phyloP scores from a whole-genome alignment of 2,329 filamentous ascomycete species.

The Aurifilum marmelostoma region DNA sequence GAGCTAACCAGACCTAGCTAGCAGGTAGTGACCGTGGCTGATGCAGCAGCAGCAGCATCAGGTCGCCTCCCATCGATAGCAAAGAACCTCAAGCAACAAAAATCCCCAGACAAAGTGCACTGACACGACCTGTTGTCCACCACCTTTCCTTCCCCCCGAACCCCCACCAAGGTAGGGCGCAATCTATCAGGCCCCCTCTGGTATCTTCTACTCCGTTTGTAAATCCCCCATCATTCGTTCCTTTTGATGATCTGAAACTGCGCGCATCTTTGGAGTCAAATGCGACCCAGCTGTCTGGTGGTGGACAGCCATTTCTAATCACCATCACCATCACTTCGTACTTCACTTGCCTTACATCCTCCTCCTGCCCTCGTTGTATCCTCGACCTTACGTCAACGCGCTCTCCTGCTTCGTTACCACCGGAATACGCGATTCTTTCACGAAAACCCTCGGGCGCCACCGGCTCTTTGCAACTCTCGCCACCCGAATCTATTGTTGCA shows the following conservation, averaged over 20 bases:
- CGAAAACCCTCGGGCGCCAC: background rate
- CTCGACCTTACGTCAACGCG: background rate
- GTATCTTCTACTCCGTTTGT: background rate
- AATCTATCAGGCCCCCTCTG: background rate
- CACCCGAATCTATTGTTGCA: background rate
- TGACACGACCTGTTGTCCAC: conserved; percentile 10
- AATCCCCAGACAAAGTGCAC: conserved; percentile 12
- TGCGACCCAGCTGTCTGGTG: conserved; percentile 29
- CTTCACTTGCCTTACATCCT: background rate
- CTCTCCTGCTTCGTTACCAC: background rate
- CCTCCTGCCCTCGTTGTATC: background rate
- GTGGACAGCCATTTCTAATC: conserved; percentile 30
- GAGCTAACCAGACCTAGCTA: background rate
- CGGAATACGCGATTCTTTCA: background rate
- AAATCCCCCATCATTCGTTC: conserved; percentile 7
- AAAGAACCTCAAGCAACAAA: conserved; percentile 6
- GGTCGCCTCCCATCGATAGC: conserved; percentile 18
- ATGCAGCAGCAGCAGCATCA: conserved; percentile 8
- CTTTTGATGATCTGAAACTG: conserved; percentile 27
- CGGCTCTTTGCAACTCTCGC: background rate
- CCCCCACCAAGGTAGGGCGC: background rate
- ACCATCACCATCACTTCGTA: conserved; percentile 20
- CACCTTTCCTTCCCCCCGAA: background rate
- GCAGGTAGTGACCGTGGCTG: background rate
- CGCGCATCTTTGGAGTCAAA: conserved; percentile 26